These are phyloP conservation scores for Hondaea fermentalgiana DNA, from an alignment of 108 stramenopile genomes.

Conservation along the genomic window DNA sequence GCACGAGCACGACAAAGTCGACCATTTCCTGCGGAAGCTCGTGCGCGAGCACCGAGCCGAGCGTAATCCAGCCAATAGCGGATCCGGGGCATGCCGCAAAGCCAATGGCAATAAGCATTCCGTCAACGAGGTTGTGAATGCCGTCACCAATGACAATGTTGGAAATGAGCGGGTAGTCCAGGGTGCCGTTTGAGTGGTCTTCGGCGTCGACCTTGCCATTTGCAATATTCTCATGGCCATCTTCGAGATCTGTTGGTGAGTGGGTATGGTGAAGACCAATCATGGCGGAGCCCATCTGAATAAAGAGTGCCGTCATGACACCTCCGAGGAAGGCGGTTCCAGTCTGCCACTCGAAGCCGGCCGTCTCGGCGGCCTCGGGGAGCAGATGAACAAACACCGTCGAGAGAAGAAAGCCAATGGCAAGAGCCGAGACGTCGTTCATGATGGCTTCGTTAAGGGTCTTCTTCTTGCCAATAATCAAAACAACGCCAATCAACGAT, in stretches of 20 bases:
- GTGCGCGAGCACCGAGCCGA: neutral
- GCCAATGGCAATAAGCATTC: neutral
- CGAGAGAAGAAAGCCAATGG: neutral
- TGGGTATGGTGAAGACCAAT: neutral
- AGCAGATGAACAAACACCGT: neutral
- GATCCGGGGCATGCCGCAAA: neutral
- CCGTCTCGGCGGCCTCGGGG: neutral
- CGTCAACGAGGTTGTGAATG: neutral
- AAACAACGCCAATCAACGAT: neutral
- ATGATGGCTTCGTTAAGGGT: neutral
- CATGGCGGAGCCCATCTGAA: neutral
- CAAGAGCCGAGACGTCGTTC: neutral
- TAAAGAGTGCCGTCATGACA: neutral
- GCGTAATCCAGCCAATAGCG: neutral
- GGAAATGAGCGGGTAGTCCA: neutral
- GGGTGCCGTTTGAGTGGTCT: neutral
- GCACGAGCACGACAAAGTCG: constrained; percentile 4
- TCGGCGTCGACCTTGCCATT: neutral
- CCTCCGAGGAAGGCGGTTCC: neutral
- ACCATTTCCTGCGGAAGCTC: constrained; percentile 8
- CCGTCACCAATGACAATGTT: neutral
- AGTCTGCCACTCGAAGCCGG: neutral
- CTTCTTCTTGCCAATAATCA: neutral
- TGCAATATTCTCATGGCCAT: neutral
- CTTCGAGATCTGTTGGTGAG: neutral